Percentiles rank a stretch among this genome's conserved stretches.
phyloP scores from a whole-genome alignment of 768 basidiomycete species.

The Porphyrellus cyaneotinctus region DNA sequence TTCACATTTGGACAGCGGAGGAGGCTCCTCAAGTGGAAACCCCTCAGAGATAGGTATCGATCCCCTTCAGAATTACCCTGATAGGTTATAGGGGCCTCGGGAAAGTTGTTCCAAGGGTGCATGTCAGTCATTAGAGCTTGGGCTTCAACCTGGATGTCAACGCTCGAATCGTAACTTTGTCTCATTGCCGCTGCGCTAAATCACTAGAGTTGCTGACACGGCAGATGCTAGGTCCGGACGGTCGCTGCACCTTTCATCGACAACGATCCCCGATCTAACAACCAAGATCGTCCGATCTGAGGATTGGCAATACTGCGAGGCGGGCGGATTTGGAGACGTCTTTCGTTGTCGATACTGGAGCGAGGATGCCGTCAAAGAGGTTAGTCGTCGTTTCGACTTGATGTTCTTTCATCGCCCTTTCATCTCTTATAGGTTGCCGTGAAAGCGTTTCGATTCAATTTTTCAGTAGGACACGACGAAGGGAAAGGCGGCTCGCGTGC shows the following conservation, averaged over 20 bases:
- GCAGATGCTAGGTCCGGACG: neutral
- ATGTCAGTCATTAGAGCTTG: no score
- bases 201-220: neutral
- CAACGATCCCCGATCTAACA: neutral
- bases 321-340: constrained; percentile 7
- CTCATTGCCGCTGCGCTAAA: neutral
- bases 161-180: neutral
- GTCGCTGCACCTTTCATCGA: neutral
- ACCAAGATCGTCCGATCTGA: neutral
- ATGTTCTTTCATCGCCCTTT: neutral
- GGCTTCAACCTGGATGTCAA: neutral
- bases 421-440: constrained; percentile 2
- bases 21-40: no score
- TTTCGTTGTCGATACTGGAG: neutral
- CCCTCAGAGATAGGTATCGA: no score
- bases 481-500: neutral
- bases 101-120: no score
- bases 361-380: neutral
- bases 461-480: neutral
- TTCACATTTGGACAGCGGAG: no score
- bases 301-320: neutral
- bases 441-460: constrained; percentile 7
- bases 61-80: no score
- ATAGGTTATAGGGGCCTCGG: no score
- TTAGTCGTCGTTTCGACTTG: neutral